These are phyloP conservation scores for Sanghuangporus weigelae DNA, from an alignment of 1,284 basidiomycete genomes.

Conservation along the genomic window DNA sequence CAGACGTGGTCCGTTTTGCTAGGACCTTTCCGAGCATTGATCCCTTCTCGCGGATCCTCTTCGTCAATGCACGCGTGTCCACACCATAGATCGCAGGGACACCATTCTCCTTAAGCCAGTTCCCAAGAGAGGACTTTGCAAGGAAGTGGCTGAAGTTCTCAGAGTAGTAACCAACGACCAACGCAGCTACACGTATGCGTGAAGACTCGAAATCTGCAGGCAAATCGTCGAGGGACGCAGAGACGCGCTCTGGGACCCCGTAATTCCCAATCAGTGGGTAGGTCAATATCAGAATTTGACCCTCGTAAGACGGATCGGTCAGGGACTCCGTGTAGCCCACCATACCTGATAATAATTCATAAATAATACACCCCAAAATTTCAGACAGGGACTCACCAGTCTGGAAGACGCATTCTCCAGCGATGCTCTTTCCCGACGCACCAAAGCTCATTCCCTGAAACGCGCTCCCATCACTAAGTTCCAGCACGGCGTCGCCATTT, in stretches of 20 bases:
- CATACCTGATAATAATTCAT: slow-evolving; percentile 67
- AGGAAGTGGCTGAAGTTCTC: slow-evolving; percentile 95
- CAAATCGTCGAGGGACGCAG: slow-evolving; percentile 52
- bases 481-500: slow-evolving; percentile 66
- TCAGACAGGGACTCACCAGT: slow-evolving; percentile 66
- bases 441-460: slow-evolving; percentile 93
- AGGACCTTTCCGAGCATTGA: slow-evolving; percentile 86
- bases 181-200: slow-evolving; percentile 88
- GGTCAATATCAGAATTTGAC: slow-evolving; percentile 96
- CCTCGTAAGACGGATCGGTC: slow-evolving; percentile 98
- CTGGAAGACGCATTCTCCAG: slow-evolving; percentile 99
- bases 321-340: slow-evolving; percentile 98
- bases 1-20: slow-evolving; percentile 46
- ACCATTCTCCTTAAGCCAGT: slow-evolving; percentile 94
- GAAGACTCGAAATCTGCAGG: slow-evolving; percentile 90
- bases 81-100: slow-evolving; percentile 96
- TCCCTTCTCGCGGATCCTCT: slow-evolving; percentile 93
- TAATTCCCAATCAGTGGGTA: slow-evolving; percentile 98
- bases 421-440: slow-evolving; percentile 83
- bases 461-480: slow-evolving; percentile 88
- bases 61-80: slow-evolving; percentile 96
- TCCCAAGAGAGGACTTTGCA: slow-evolving; percentile 80
- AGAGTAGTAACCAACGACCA: slow-evolving; percentile 93
- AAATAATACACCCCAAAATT: neutral
- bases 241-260: slow-evolving; percentile 83